phyloP scores from a whole-genome alignment of 2,329 filamentous ascomycete genomes.

The Fusarium sp. region DNA sequence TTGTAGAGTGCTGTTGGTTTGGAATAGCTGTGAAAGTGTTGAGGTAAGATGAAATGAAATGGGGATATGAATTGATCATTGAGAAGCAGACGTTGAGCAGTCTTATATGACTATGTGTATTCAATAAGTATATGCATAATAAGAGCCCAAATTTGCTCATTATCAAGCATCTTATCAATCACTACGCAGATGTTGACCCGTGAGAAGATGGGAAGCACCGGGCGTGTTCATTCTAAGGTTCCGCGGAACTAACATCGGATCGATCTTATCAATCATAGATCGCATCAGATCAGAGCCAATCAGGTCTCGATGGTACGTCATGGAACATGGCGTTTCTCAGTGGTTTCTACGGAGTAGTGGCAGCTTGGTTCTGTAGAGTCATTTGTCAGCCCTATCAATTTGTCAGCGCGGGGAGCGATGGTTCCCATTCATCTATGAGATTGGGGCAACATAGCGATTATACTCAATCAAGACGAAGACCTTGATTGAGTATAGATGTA shows the following conservation, averaged over 20 bases:
- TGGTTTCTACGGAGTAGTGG: too few species aligned
- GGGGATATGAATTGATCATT: accelerated
- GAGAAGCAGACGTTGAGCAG: accelerated
- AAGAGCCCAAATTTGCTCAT: accelerated
- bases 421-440: neutral
- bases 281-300: neutral
- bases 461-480: accelerated
- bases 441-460: accelerated
- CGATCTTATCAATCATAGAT: neutral
- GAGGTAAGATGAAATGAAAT: neutral
- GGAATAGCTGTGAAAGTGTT: neutral
- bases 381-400: neutral
- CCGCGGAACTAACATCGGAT: neutral
- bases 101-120: accelerated
- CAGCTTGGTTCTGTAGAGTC: too few species aligned
- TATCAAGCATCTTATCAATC: neutral
- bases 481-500: too few species aligned
- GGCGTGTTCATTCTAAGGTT: neutral
- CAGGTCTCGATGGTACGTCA: too few species aligned
- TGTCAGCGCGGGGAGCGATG: neutral
- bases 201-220: neutral
- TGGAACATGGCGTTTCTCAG: neutral
- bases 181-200: neutral
- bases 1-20: accelerated
- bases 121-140: accelerated